phyloP scores from a whole-genome alignment of 164 flowering plant species.

The Aristolochia californica region DNA sequence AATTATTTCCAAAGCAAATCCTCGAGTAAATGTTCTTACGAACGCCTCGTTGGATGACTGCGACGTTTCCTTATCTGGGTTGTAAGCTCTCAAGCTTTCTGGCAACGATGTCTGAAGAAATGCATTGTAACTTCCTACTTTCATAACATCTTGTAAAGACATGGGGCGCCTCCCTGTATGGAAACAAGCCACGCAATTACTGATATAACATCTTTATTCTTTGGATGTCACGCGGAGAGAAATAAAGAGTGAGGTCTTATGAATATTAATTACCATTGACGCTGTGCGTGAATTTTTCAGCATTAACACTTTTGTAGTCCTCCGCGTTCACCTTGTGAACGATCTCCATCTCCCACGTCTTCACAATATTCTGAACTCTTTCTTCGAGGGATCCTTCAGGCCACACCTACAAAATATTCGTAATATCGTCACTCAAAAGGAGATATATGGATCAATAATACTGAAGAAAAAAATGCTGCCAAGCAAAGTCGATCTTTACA shows the following conservation, averaged over 20 bases:
- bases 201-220: too few species aligned
- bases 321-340: slow-evolving; percentile 34
- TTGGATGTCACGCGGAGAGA: too few species aligned
- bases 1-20: slow-evolving; percentile 21
- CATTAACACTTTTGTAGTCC: slow-evolving; percentile 38
- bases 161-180: slow-evolving; percentile 33
- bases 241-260: too few species aligned
- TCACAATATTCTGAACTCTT: slow-evolving; percentile 53
- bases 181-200: background rate
- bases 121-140: slow-evolving; percentile 49
- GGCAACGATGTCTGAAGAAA: slow-evolving; percentile 51
- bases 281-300: slow-evolving; percentile 23
- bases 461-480: too few species aligned
- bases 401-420: slow-evolving; percentile 44
- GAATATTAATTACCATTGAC: slow-evolving; percentile 37
- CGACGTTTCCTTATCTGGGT: slow-evolving; percentile 27
- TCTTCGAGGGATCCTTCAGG: slow-evolving; percentile 60
- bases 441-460: background rate
- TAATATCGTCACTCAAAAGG: background rate
- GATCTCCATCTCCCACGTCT: slow-evolving; percentile 88
- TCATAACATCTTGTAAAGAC: slow-evolving; percentile 17
- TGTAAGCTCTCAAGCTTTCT: slow-evolving; percentile 49
- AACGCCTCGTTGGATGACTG: slow-evolving; percentile 23
- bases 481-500: slow-evolving; percentile 26
- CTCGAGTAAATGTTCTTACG: slow-evolving; percentile 2